phyloP scores from a whole-genome alignment of 2,329 filamentous ascomycete genomes.

The Albifimbria verrucaria region DNA sequence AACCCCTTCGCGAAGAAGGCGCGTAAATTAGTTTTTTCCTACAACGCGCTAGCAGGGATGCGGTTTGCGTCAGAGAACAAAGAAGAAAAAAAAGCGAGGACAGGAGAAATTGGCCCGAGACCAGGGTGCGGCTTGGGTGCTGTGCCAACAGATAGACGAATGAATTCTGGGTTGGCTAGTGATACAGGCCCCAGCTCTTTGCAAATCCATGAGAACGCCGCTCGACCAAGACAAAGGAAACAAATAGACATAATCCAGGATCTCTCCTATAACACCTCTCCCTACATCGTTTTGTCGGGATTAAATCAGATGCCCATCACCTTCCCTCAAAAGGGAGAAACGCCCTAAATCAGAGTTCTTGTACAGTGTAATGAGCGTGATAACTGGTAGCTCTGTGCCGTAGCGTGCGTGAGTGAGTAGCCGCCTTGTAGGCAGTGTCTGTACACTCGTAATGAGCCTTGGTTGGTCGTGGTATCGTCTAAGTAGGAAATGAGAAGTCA shows the following conservation, averaged over 20 bases:
- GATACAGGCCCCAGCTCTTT: too few species aligned
- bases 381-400: not conserved
- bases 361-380: not conserved
- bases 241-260: not conserved
- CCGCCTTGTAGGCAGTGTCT: slow-evolving; percentile 1
- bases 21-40: slow-evolving; percentile 21
- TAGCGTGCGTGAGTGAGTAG: not conserved
- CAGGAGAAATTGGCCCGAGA: not conserved
- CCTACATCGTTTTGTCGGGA: not conserved
- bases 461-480: slow-evolving; percentile 35
- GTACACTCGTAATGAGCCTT: slow-evolving; percentile 19
- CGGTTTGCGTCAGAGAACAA: not conserved
- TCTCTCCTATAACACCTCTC: not conserved
- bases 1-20: slow-evolving; percentile 12
- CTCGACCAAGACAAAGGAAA: too few species aligned
- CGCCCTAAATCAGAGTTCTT: not conserved
- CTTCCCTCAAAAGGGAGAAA: not conserved
- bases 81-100: slow-evolving; percentile 1
- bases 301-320: not conserved
- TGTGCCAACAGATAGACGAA: not conserved
- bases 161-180: too few species aligned
- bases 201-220: too few species aligned
- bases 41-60: slow-evolving; percentile 6
- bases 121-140: not conserved
- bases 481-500: slow-evolving; percentile 18